phyloP scores from a whole-genome alignment of 2,329 filamentous ascomycete genomes.

The Clonostachys chloroleuca region DNA sequence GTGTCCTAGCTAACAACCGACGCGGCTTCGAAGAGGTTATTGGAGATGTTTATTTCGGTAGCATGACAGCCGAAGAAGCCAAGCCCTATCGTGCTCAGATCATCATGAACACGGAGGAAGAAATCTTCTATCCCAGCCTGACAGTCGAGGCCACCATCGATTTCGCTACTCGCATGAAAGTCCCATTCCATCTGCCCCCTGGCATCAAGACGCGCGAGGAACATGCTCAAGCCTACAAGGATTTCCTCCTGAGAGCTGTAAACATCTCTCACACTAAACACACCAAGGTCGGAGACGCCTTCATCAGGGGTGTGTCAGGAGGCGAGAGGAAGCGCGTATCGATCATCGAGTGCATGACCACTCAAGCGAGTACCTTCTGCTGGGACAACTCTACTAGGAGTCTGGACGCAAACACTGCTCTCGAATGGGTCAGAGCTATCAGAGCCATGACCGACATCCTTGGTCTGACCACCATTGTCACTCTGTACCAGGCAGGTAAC shows the following conservation, averaged over 20 bases:
- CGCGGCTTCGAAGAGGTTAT: slow-evolving; percentile 51
- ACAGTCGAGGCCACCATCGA: slow-evolving; percentile 68
- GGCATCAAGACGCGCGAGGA: slow-evolving; percentile 36
- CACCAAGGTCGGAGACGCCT: slow-evolving; percentile 66
- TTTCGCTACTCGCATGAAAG: slow-evolving; percentile 61
- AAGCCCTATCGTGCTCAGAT: slow-evolving; percentile 53
- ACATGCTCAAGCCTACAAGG: slow-evolving; percentile 36
- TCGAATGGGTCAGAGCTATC: slow-evolving; percentile 56
- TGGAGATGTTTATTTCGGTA: slow-evolving; percentile 55
- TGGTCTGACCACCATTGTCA: slow-evolving; percentile 56
- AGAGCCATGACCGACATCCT: slow-evolving; percentile 60
- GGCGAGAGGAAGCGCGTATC: slow-evolving; percentile 67
- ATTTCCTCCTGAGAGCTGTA: slow-evolving; percentile 47
- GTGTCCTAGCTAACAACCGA: slow-evolving; percentile 62
- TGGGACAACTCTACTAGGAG: slow-evolving; percentile 67
- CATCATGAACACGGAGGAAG: slow-evolving; percentile 70
- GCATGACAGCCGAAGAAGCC: slow-evolving; percentile 38
- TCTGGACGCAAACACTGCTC: slow-evolving; percentile 60
- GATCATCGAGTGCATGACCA: slow-evolving; percentile 60
- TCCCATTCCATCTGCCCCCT: slow-evolving; percentile 41
- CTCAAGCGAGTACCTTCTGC: slow-evolving; percentile 53
- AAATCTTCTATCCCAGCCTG: slow-evolving; percentile 59
- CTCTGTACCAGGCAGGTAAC: slow-evolving; percentile 66
- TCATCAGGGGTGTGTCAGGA: slow-evolving; percentile 61
- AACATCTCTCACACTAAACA: slow-evolving; percentile 54